A percentile compares a stretch with the other conserved stretches of the same genome.
phyloP scores from a whole-genome alignment of 192 early-diverging fungal genomes.

The Cetraspora pellucida region DNA sequence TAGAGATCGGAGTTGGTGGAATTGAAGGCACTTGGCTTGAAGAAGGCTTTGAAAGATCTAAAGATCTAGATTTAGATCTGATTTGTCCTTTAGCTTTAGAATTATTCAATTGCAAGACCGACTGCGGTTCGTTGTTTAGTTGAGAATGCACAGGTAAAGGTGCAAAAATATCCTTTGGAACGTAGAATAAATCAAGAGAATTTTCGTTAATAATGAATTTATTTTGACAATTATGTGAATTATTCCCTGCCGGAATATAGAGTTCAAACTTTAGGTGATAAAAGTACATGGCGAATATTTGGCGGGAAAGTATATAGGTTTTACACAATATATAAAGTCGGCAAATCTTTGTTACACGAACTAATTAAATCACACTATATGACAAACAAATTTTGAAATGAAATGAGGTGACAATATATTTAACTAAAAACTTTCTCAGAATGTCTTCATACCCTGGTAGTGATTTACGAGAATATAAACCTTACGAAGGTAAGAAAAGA shows the following conservation, averaged over 20 bases:
- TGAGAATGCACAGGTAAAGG: neutral
- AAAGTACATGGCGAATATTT: slow-evolving; percentile 18
- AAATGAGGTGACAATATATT: neutral
- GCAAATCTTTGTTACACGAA: no score
- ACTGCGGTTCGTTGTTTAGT: neutral
- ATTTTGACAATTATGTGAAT: neutral
- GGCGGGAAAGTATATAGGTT: no score
- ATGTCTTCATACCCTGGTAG: slow-evolving; percentile 11
- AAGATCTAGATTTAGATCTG: neutral
- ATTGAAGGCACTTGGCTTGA: slow-evolving; percentile 4
- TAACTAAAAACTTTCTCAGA: neutral
- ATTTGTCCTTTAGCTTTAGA: neutral
- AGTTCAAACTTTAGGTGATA: slow-evolving; percentile 35
- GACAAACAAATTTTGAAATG: neutral
- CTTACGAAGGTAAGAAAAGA: slow-evolving; percentile 2
- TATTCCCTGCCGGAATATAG: neutral
- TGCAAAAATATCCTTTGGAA: slow-evolving; percentile 28
- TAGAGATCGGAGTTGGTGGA: slow-evolving; percentile 11
- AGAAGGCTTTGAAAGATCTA: neutral
- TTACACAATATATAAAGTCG: no score
- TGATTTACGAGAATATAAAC: neutral
- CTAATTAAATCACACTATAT: neutral
- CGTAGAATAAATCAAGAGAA: neutral
- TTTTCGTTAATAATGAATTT: neutral
- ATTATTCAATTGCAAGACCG: neutral